Conservation (phyloP, 2,329 filamentous ascomycete genomes). For the Gyromitra esculenta region DNA sequence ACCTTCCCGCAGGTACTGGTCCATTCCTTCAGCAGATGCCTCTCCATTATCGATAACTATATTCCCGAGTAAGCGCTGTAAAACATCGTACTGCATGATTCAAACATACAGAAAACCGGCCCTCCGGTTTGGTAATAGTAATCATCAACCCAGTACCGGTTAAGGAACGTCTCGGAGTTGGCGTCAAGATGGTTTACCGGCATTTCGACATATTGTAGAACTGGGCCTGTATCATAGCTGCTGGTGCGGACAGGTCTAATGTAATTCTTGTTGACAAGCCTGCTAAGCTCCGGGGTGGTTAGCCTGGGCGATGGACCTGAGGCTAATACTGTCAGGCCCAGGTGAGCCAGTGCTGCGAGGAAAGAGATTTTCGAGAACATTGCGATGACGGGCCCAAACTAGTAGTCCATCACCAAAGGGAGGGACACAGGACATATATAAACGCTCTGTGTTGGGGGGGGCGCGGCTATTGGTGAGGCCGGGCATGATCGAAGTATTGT, state of each 20-base stretch:
- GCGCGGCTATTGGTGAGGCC: constrained; percentile 4
- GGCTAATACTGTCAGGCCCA: not conserved
- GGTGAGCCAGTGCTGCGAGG: constrained; percentile 8
- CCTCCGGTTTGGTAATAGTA: constrained; percentile 56
- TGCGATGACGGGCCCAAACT: not conserved
- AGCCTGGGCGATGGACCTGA: not conserved
- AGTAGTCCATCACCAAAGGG: not conserved
- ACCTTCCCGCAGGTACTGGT: constrained; percentile 43
- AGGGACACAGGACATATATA: constrained; percentile 2
- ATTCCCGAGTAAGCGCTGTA: constrained; percentile 7
- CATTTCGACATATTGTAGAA: constrained; percentile 48
- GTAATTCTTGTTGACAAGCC: constrained; percentile 16
- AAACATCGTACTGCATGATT: not conserved
- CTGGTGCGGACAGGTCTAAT: not conserved
- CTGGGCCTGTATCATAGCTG: not conserved
- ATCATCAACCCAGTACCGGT: constrained; percentile 57
- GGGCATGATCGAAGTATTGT: not conserved
- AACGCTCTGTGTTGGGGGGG: not conserved
- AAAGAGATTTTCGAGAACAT: constrained; percentile 18
- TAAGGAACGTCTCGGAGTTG: constrained; percentile 49
- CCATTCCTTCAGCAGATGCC: constrained; percentile 41
- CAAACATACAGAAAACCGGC: constrained; percentile 56
- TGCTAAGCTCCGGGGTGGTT: not conserved
- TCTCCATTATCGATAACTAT: constrained; percentile 57
- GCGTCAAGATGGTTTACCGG: constrained; percentile 56